phyloP scores from a whole-genome alignment of 805 yeast species.

The Schwanniomyces polymorphus region DNA sequence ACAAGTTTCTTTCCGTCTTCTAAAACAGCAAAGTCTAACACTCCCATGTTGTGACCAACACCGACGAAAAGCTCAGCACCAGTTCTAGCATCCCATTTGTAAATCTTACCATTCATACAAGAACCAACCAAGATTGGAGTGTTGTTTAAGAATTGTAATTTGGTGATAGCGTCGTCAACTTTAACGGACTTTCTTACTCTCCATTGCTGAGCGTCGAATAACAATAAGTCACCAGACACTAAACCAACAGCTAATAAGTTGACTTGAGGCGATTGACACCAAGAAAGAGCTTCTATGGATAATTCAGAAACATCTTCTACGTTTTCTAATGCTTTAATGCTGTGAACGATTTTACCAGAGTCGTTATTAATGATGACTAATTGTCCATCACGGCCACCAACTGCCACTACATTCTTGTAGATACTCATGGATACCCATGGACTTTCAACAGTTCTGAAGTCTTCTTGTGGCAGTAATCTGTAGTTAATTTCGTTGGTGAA shows the following conservation, averaged over 20 bases:
- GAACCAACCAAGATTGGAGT: slow-evolving; percentile 66
- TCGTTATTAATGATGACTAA: slow-evolving; percentile 75
- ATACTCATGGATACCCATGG: slow-evolving; percentile 85
- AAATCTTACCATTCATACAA: slow-evolving; percentile 82
- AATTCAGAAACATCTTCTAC: slow-evolving; percentile 44
- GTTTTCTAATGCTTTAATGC: slow-evolving; percentile 63
- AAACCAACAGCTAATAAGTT: slow-evolving; percentile 76
- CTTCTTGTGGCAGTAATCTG: slow-evolving; percentile 58
- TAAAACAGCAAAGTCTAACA: slow-evolving; percentile 76
- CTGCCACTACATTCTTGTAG: slow-evolving; percentile 58
- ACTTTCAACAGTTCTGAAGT: slow-evolving; percentile 71
- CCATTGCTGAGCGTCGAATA: slow-evolving; percentile 87
- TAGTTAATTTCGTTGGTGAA: slow-evolving; percentile 71
- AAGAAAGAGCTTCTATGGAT: slow-evolving; percentile 62
- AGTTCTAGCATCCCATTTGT: slow-evolving; percentile 86
- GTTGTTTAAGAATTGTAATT: slow-evolving; percentile 61
- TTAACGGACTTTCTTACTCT: slow-evolving; percentile 70
- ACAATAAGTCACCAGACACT: slow-evolving; percentile 82
- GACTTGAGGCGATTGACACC: slow-evolving; percentile 64
- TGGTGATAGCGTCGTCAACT: slow-evolving; percentile 82
- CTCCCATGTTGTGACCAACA: slow-evolving; percentile 92
- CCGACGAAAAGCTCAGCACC: slow-evolving; percentile 78
- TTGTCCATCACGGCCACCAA: slow-evolving; percentile 87
- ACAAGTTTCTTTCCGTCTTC: slow-evolving; percentile 67
- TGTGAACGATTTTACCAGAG: slow-evolving; percentile 67